Percentiles rank a stretch among this genome's conserved stretches.
Conservation (phyloP, 2,329 filamentous ascomycete species). For the Aspergillus brunneoviolaceus region DNA sequence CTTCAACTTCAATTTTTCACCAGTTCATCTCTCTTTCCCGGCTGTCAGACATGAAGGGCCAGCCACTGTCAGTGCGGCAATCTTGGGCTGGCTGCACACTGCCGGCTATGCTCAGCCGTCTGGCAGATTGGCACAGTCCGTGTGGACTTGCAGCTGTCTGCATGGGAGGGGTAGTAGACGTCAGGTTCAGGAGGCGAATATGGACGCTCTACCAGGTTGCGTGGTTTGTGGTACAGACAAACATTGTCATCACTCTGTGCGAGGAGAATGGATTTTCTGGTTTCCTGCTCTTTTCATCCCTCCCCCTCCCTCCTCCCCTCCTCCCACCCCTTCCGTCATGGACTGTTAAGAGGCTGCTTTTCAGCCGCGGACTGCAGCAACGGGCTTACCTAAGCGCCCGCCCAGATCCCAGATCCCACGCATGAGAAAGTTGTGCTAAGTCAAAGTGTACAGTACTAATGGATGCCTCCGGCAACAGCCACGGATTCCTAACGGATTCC, state of each 20-base stretch:
- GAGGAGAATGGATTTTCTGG: not conserved
- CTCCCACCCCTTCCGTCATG: slow-evolving; percentile 20
- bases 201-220: not conserved
- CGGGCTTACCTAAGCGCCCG: slow-evolving; percentile 16
- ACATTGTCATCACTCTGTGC: not conserved
- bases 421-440: not conserved
- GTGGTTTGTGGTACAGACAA: not conserved
- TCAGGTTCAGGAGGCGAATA: not conserved
- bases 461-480: slow-evolving; percentile 15
- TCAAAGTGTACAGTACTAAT: not conserved
- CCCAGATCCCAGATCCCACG: slow-evolving; percentile 11
- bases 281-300: slow-evolving; percentile 3
- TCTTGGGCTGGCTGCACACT: slow-evolving; percentile 16
- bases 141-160: slow-evolving; percentile 16
- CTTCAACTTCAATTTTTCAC: not conserved
- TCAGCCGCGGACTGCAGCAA: slow-evolving; percentile 5
- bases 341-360: slow-evolving; percentile 15
- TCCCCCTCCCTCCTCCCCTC: too few species aligned
- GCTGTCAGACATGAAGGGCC: slow-evolving; percentile 12
- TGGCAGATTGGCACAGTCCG: slow-evolving; percentile 8
- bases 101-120: slow-evolving; percentile 17
- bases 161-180: not conserved
- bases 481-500: slow-evolving; percentile 25
- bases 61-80: slow-evolving; percentile 16
- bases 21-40: not conserved